These are phyloP conservation scores for Chimonanthus salicifolius DNA, from an alignment of 164 flowering plant genomes.

Conservation along the genomic window DNA sequence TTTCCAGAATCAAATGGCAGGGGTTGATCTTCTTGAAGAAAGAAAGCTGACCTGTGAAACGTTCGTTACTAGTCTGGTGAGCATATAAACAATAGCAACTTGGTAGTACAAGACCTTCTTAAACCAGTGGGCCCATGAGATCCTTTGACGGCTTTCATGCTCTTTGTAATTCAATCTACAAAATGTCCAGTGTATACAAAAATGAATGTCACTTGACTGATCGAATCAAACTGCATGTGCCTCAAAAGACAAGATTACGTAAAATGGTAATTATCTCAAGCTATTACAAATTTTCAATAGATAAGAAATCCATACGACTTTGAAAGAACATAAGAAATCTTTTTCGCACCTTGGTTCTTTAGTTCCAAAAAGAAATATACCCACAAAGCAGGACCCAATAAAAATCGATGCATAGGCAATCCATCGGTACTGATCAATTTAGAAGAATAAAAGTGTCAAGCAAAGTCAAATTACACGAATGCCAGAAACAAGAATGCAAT, in stretches of 20 bases:
- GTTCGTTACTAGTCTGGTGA: slow-evolving; percentile 74
- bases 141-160: slow-evolving; percentile 38
- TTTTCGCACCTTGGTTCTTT: slow-evolving; percentile 75
- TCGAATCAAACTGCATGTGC: background rate
- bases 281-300: background rate
- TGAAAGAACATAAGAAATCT: background rate
- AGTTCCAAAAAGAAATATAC: slow-evolving; percentile 71
- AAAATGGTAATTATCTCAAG: background rate
- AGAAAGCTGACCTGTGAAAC: slow-evolving; percentile 69
- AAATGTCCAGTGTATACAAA: background rate
- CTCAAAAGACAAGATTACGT: background rate
- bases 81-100: slow-evolving; percentile 81
- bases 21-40: background rate
- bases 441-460: background rate
- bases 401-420: slow-evolving; percentile 75
- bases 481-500: background rate
- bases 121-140: slow-evolving; percentile 87
- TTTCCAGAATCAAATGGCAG: too few species aligned
- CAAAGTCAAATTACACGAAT: background rate
- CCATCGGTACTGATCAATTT: slow-evolving; percentile 79
- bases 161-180: slow-evolving; percentile 44
- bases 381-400: slow-evolving; percentile 83
- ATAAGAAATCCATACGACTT: background rate
- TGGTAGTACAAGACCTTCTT: slow-evolving; percentile 74
- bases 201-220: background rate